Conservation (phyloP, 768 basidiomycete species). For the Antrodiella citrinella region DNA sequence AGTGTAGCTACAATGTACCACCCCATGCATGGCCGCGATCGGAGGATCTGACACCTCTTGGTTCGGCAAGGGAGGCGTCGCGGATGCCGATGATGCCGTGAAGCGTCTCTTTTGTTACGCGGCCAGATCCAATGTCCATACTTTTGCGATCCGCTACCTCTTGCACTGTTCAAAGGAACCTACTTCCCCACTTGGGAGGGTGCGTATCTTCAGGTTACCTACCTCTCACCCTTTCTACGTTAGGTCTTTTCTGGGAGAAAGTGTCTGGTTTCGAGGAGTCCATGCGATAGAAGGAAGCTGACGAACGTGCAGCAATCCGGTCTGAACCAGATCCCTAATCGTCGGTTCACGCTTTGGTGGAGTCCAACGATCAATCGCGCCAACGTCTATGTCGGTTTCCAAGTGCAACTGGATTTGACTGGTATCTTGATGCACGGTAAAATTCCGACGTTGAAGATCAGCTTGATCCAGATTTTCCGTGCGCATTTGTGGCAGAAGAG, state of each 20-base stretch:
- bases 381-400: slow-evolving; percentile 99
- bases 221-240: background rate
- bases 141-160: too few relatives aligned
- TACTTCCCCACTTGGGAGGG: slow-evolving; percentile 98
- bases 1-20: too few relatives aligned
- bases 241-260: slow-evolving; percentile 96
- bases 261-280: slow-evolving; percentile 95
- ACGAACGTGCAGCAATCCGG: slow-evolving; percentile 98
- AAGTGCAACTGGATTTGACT: slow-evolving; percentile 96
- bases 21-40: too few relatives aligned
- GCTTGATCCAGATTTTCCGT: slow-evolving; percentile 99
- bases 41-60: too few relatives aligned
- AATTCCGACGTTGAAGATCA: slow-evolving; percentile 96
- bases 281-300: slow-evolving; percentile 91
- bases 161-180: slow-evolving; percentile 94
- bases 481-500: slow-evolving; percentile 99
- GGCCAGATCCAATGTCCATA: too few relatives aligned
- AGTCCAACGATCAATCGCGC: slow-evolving; percentile 98
- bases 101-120: too few relatives aligned
- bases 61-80: too few relatives aligned
- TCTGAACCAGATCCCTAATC: slow-evolving; percentile 96
- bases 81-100: too few relatives aligned
- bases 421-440: slow-evolving; percentile 99
- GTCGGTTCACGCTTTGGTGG: slow-evolving; percentile 99
- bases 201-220: slow-evolving; percentile 17